Conservation (phyloP, 805 yeast genomes). For the Saccharomyces paradoxus region DNA sequence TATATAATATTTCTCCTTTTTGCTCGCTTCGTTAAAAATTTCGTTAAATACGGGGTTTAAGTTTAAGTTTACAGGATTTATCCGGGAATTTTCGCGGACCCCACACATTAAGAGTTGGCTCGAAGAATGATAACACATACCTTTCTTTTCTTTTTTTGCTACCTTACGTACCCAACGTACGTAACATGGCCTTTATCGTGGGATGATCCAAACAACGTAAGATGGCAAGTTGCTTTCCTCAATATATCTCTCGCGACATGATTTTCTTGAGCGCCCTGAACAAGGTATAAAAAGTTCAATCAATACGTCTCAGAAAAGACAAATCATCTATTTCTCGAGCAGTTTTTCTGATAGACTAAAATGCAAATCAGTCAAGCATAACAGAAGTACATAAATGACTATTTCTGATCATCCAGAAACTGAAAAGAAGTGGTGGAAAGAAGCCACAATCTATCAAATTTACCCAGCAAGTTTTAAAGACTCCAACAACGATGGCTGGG, state of each 20-base stretch:
- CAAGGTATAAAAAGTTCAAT: background rate
- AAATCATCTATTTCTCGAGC: background rate
- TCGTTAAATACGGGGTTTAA: background rate
- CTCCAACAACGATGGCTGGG: slow-evolving; percentile 51
- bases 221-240: background rate
- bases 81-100: background rate
- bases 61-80: background rate
- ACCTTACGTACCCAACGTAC: background rate
- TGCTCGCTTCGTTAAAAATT: background rate
- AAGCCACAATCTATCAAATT: slow-evolving; percentile 36
- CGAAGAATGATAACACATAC: background rate
- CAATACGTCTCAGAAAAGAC: background rate
- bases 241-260: background rate
- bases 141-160: background rate
- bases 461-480: slow-evolving; percentile 41
- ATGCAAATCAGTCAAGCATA: background rate
- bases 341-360: background rate
- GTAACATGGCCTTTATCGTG: background rate
- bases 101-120: background rate
- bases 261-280: background rate
- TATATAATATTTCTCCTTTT: background rate
- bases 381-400: background rate
- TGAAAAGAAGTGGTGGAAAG: slow-evolving; percentile 42
- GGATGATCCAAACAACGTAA: background rate
- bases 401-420: no score